Evolutionary conservation across 2,329 filamentous ascomycete species (phyloP), one percentile per base, ranked within the genome.

Genomic region (Sphaerulina vaccinii): DNA sequence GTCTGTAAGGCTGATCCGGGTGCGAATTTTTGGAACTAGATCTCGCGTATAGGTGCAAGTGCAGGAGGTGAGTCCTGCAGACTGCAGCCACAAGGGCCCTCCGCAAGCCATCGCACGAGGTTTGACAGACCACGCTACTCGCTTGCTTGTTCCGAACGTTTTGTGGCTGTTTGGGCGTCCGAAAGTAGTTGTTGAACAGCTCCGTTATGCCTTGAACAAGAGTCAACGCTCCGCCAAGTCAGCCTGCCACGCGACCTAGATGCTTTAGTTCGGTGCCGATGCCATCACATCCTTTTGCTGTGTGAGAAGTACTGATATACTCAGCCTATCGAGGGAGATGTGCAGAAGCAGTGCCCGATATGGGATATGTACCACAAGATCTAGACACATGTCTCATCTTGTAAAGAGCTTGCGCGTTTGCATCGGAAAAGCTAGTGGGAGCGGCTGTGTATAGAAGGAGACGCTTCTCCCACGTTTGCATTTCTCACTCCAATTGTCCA

Each of bases 101-200:
- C 45, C 45, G 45, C 24, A 33, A 49, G 45, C 45, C 45, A 39
- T 41, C 35, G 22, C 37, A 49, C 45, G 45, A 40, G 43, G 19
- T 33, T 15, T 15, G 13, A n/a, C 32, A n/a, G 13, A 11, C 16
- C 11, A 35, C 11, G 32, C 32, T 35, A 7, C 32, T 35, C 32
- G 32, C 32, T 35, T 35, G 32, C 13, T n/a, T 35, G 32, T 35
- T 27, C 21, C 19, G 32, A 37, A 37, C 16, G 16, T 33, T 36
- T 36, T 19, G 43, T 46, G 43, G 43, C 43, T 45, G 43, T n/a
- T 5, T 36, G 36, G 16, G 43, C 43, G 33, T 19, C 21, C 32
- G 29, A 16, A 46, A 37, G 27, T 10, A 32, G 43, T 16, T 18
- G 32, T 36, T 36, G 32, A 16, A 46, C 33, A 32, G 18, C 13